Percentiles rank a stretch among this genome's conserved stretches.
phyloP scores from a whole-genome alignment of 2,329 filamentous ascomycete species.

The Cytospora chrysosperma region DNA sequence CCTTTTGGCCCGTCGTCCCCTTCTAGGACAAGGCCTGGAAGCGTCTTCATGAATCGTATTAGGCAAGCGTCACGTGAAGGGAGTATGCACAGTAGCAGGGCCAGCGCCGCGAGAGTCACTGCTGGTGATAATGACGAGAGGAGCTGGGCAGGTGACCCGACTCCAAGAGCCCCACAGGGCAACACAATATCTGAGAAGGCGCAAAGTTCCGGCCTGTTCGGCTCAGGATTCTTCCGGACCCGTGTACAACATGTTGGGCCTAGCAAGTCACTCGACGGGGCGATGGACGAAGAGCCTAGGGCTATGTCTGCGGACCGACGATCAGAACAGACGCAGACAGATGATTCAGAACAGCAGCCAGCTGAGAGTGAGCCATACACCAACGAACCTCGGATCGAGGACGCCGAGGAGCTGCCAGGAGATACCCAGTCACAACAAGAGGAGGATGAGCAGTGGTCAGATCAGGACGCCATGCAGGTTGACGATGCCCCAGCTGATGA shows the following conservation, averaged over 20 bases:
- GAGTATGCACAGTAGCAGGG: slow-evolving; percentile 16
- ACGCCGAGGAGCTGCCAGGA: neutral
- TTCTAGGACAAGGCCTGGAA: slow-evolving; percentile 10
- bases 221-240: neutral
- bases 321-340: slow-evolving; percentile 25
- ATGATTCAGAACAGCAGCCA: slow-evolving; percentile 26
- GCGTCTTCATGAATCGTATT: slow-evolving; percentile 23
- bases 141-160: neutral
- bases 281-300: slow-evolving; percentile 27
- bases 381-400: slow-evolving; percentile 1
- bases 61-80: slow-evolving; percentile 21
- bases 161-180: neutral
- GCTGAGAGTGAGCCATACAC: neutral
- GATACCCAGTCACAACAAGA: neutral
- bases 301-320: slow-evolving; percentile 20
- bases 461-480: slow-evolving; percentile 1
- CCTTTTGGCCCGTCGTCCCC: slow-evolving; percentile 23
- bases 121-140: slow-evolving; percentile 20
- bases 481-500: slow-evolving; percentile 23
- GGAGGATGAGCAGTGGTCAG: slow-evolving; percentile 5
- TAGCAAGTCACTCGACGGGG: slow-evolving; percentile 25
- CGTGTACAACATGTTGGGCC: neutral
- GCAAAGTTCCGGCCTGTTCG: neutral
- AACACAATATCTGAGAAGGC: neutral
- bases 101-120: neutral